These are phyloP conservation scores for Pseudonitzschia multiseries DNA, from an alignment of 108 stramenopile genomes.

Conservation along the genomic window DNA sequence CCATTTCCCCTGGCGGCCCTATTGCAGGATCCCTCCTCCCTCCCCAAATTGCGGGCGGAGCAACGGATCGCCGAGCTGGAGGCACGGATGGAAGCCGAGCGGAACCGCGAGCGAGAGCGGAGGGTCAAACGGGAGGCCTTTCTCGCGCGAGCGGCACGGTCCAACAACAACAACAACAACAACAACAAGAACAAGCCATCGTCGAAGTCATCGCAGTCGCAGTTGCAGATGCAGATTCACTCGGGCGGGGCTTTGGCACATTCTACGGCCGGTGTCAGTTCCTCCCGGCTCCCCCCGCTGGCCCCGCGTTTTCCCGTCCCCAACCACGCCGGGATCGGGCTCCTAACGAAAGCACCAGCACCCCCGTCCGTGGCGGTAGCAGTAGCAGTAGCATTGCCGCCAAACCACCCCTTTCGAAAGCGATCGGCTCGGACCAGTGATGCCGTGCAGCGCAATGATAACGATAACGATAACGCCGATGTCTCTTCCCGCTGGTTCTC, in stretches of 20 bases:
- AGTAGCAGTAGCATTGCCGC: no score
- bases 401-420: neutral
- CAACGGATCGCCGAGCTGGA: slow-evolving; percentile 59
- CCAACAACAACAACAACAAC: neutral
- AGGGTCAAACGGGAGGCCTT: slow-evolving; percentile 10
- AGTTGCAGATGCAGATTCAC: neutral
- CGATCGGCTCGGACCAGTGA: no score
- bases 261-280: no score
- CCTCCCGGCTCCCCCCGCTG: neutral
- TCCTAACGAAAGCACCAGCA: neutral
- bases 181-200: neutral
- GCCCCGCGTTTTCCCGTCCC: slow-evolving; percentile 30
- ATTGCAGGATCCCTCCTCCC: slow-evolving; percentile 1
- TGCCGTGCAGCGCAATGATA: no score
- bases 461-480: neutral
- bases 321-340: neutral
- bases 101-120: slow-evolving; percentile 48
- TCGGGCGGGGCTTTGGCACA: no score
- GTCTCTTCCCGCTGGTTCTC: neutral
- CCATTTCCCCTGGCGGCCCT: neutral
- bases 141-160: no score
- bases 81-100: slow-evolving; percentile 41
- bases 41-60: slow-evolving; percentile 41
- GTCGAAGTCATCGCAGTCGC: neutral
- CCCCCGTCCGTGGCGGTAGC: no score